Base-by-base conservation (phyloP, 2,329 filamentous ascomycete species). In the Knoxdaviesia proteae region DNA sequence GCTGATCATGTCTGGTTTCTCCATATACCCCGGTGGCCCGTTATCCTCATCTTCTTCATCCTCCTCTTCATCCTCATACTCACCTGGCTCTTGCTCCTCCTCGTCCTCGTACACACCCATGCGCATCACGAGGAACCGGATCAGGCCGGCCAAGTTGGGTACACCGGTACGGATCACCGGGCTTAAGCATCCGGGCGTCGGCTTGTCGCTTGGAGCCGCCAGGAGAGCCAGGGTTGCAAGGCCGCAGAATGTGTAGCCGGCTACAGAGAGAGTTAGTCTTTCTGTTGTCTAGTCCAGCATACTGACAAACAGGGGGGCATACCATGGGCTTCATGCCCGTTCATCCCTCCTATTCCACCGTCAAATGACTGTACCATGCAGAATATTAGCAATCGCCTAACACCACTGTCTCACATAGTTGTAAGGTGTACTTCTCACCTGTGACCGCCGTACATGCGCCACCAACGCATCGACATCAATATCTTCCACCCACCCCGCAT, bases 171-270 rank as follows among this genome's bases (percentile, higher is more conserved):
- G 48, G 41, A 52, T 53, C 43, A 44, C 44, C 32, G 36, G n/a
- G 3, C 42, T 39, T 2, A 46, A 43, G 3, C 44, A 39, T 32
- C 37, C 32, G 9, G 44, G 9, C 33, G 39, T 38, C 33, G 44
- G 45, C 8, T 42, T 46, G 38, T 46, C 45, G 20, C 41, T 31
- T 11, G 32, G 36, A 34, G 45, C 71, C 46, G 74, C 72, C n/a
- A 94, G 65, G 41, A 94, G 72, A 2, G 74, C 71, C 5, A 96
- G 63, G 5, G 84, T 80, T 7, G 74, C 77, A 43, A 94, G 70
- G 6, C 80, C 86, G 58, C 86, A 94, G 63, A 87, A 94, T 7
- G 84, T 86, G 57, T 93, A 88, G 20, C 90, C 90, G 50, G 84
- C 82, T 86, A n/a, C 10, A 6, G 42, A 32, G 34, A 33, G 36